These are phyloP conservation scores for Rhododendron mucronatum DNA, from an alignment of 148 eudicot species.

Conservation along the genomic window DNA sequence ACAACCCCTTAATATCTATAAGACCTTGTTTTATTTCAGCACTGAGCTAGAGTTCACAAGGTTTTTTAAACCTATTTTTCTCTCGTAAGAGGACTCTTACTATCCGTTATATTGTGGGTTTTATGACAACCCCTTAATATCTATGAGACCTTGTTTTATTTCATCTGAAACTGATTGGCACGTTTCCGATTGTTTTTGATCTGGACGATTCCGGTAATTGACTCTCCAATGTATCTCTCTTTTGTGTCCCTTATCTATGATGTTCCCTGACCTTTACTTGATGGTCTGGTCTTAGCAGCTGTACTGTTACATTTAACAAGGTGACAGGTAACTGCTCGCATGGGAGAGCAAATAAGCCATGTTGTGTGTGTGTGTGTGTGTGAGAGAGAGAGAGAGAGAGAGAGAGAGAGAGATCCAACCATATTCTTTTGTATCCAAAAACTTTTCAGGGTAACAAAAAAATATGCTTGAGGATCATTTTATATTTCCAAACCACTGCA, in stretches of 20 bases:
- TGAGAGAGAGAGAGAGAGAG: too few species aligned
- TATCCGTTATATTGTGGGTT: not conserved
- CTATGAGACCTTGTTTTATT: not conserved
- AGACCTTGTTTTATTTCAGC: conserved; percentile 14
- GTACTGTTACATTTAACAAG: not conserved
- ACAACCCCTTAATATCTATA: not conserved
- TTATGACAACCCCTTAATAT: not conserved
- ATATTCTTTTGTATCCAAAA: not conserved
- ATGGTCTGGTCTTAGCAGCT: not conserved
- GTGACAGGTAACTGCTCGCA: not conserved
- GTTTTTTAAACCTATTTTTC: not conserved
- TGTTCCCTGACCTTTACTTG: not conserved
- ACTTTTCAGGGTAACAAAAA: not conserved
- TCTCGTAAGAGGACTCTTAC: not conserved
- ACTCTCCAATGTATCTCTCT: not conserved
- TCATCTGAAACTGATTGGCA: not conserved
- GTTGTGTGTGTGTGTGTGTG: not conserved
- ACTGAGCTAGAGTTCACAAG: conserved; percentile 26
- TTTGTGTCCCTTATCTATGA: not conserved
- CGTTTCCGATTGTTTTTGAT: not conserved
- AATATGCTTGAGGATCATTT: not conserved
- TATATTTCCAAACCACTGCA: not conserved
- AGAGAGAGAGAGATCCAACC: too few species aligned
- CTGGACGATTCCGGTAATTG: not conserved
- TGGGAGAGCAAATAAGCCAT: not conserved